A percentile compares a stretch with the other conserved stretches of the same genome.
phyloP scores from a whole-genome alignment of 257 asterid genomes.

The Phtheirospermum japonicum region DNA sequence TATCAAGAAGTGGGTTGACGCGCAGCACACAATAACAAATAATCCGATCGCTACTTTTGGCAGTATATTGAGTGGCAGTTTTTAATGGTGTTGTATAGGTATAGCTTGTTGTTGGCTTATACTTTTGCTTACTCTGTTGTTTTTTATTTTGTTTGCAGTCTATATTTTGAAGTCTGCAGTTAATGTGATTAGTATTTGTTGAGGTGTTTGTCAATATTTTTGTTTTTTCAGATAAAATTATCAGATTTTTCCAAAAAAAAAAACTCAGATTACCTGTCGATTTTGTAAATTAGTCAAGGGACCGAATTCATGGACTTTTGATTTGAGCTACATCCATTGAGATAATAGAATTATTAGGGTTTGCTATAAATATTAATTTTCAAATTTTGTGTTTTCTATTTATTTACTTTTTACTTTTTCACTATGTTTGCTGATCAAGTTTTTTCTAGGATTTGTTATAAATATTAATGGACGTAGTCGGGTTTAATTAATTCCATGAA shows the following conservation, averaged over 20 bases:
- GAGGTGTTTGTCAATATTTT: constrained; percentile 66
- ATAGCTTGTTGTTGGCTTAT: constrained; percentile 45
- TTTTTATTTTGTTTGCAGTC: constrained; percentile 52
- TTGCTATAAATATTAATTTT: too few species aligned
- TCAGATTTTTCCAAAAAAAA: neutral
- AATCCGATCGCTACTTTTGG: constrained; percentile 36
- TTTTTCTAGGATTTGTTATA: too few species aligned
- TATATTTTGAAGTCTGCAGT: constrained; percentile 75
- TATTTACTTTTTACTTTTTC: too few species aligned
- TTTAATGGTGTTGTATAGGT: constrained; percentile 73
- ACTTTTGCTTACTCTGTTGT: constrained; percentile 35
- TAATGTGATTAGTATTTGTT: constrained; percentile 75
- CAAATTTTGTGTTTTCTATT: too few species aligned
- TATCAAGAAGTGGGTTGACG: constrained; percentile 63
- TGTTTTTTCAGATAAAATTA: constrained; percentile 6
- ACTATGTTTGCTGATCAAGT: too few species aligned
- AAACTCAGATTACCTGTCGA: too few species aligned
- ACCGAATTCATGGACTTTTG: too few species aligned
- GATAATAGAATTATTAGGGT: too few species aligned
- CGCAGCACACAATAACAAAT: constrained; percentile 73
- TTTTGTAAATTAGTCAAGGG: too few species aligned
- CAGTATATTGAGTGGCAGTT: constrained; percentile 50
- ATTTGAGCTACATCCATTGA: too few species aligned
- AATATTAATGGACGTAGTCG: too few species aligned
- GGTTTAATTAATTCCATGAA: too few species aligned